Evolutionary conservation across 129 eudicot species (phyloP).

Genomic region (Pseudognaphalium luteoalbum): DNA sequence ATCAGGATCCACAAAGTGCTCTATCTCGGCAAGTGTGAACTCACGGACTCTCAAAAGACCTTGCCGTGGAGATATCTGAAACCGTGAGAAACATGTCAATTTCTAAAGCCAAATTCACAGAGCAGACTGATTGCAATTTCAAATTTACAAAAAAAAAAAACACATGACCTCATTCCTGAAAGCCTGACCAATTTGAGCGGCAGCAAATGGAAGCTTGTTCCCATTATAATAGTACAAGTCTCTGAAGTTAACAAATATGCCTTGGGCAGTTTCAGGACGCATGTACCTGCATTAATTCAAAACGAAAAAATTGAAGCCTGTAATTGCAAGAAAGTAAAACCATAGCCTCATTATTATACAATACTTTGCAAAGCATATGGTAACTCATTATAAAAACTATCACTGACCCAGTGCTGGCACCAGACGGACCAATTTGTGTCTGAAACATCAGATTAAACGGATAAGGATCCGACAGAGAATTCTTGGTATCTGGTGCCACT

Average conservation of each 20-base stretch:
- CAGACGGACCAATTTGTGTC: constrained; percentile 79
- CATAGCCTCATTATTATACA: neutral
- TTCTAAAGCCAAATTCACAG: neutral
- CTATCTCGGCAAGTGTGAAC: constrained; percentile 68
- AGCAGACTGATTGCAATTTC: neutral
- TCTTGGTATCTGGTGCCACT: constrained; percentile 68
- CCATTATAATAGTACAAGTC: constrained; percentile 94
- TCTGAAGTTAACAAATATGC: constrained; percentile 81
- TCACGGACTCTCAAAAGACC: constrained; percentile 74
- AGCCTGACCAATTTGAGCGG: constrained; percentile 97
- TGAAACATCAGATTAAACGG: constrained; percentile 81
- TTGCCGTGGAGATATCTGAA: constrained; percentile 76
- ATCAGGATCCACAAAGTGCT: constrained; percentile 72
- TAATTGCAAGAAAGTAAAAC: neutral
- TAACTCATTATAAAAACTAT: neutral
- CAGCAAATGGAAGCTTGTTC: constrained; percentile 95
- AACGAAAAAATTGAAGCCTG: neutral
- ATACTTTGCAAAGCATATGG: neutral
- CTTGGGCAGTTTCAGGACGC: constrained; percentile 92
- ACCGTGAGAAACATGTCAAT: neutral
- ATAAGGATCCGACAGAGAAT: constrained; percentile 63
- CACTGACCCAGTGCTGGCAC: constrained; percentile 64
- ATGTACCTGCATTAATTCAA: constrained; percentile 51
- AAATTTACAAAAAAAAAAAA: constrained; percentile 15
- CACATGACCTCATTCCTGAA: constrained; percentile 56